These are phyloP conservation scores for Bonia amplexicaulis DNA, from an alignment of 176 grass and related monocot species.

Conservation along the genomic window DNA sequence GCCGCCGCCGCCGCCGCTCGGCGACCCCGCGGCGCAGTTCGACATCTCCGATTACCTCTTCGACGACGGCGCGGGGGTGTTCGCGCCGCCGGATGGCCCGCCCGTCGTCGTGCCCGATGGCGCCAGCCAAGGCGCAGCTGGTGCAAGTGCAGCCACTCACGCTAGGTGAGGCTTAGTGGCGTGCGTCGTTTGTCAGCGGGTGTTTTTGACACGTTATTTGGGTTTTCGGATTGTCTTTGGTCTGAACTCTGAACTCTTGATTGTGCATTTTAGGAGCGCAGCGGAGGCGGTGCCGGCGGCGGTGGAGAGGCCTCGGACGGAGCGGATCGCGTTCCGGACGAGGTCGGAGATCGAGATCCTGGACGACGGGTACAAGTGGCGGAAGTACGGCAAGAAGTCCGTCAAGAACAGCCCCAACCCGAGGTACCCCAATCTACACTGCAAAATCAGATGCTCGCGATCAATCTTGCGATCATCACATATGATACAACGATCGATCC, in stretches of 20 bases:
- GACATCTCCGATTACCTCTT: conserved; percentile 65
- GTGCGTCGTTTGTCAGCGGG: background rate
- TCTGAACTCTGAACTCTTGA: background rate
- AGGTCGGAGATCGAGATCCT: conserved; percentile 71
- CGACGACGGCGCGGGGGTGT: conserved; percentile 23
- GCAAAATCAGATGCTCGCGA: background rate
- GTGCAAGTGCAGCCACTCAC: conserved; percentile 1
- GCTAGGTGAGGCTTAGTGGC: conserved; percentile 2
- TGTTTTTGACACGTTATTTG: background rate
- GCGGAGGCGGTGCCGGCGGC: conserved; percentile 23
- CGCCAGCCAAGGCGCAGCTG: background rate
- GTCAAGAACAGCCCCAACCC: conserved; percentile 97
- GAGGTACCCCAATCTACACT: conserved; percentile 36
- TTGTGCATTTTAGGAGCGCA: conserved; percentile 25
- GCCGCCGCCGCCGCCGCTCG: background rate
- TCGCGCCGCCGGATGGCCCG: background rate
- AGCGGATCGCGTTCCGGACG: conserved; percentile 81
- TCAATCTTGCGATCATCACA: background rate
- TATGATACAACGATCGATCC: background rate
- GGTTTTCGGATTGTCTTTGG: background rate
- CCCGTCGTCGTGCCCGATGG: background rate
- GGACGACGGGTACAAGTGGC: conserved; percentile 92
- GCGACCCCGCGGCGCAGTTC: conserved; percentile 19
- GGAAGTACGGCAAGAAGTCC: conserved; percentile 98
- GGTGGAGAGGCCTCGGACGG: conserved; percentile 45